Evolutionary conservation across 2,329 filamentous ascomycete genomes (phyloP), one percentile per base, ranked within the genome.

Genomic region (Capronia americana): DNA sequence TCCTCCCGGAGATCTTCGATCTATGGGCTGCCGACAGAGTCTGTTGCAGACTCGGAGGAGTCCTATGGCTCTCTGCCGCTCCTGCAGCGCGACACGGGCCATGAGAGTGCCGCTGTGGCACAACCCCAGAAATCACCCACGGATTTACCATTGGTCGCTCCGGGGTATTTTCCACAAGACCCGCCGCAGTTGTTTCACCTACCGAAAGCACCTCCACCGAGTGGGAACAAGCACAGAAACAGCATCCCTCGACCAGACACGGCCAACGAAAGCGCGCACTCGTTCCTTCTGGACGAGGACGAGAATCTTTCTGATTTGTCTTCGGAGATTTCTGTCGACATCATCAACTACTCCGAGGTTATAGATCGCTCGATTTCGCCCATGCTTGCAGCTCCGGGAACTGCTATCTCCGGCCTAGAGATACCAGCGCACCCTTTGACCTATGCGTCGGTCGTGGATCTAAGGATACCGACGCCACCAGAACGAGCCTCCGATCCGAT

Each of bases 1-100:
- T 62, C 61, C n/a, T 67, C 66, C 20, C 70, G 67, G 34, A 65
- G 61, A 38, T 70, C 70, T 38, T 70, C 74, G 20, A 75, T 75
- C 24, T 75, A 74, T 30, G 74, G 77, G 17, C 74, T 77, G n/a
- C 77, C 79, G 51, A 78, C 78, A 10, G 77, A 77, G 51, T 81
- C 80, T 2, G 77, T 81, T 28, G 84, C 87, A 14, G 86, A 85
- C 63, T 93, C 92, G 0, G 85, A 87, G 30, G 88, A 89, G 57
- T 94, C 91, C 0, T 93, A 92, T 75, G 89, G 87, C 46, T 93
- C 91, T 0, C 88, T 89, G 38, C 92, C 92, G 3, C 83, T 95
- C 7, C 83, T 96, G 12, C 90, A 94, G 67, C 86, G 90, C 57
- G 90, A 85, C 11, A 38, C 60, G 14, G 68, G 51, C 24, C 63